phyloP scores from a whole-genome alignment of 257 asterid species.

The Petunia axillaris region DNA sequence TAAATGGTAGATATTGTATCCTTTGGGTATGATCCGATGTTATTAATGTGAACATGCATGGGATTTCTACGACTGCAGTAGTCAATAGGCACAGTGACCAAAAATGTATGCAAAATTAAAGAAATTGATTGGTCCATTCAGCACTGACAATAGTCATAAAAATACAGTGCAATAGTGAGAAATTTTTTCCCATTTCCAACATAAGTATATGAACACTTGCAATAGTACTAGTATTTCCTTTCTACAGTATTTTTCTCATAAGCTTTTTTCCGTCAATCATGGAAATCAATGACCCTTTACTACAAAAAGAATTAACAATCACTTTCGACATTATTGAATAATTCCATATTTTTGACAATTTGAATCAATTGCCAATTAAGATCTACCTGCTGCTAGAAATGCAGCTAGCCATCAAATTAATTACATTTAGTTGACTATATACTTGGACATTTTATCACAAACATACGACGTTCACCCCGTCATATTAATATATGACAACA shows the following conservation, averaged over 20 bases:
- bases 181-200: neutral
- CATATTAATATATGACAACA: no score
- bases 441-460: no score
- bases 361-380: neutral
- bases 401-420: no score
- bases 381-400: no score
- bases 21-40: neutral
- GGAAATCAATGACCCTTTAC: neutral
- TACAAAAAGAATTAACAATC: neutral
- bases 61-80: neutral
- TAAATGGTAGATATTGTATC: no score
- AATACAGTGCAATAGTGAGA: neutral
- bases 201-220: neutral
- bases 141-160: neutral
- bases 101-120: neutral
- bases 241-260: neutral
- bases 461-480: no score
- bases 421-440: no score
- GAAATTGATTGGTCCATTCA: neutral
- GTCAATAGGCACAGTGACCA: neutral
- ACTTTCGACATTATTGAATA: neutral
- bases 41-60: slow-evolving; percentile 14
- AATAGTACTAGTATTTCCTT: neutral
- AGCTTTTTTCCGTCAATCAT: neutral
- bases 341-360: neutral